Evolutionary conservation across 495 filamentous ascomycete species (phyloP).

Genomic region (Neurospora sp.): DNA sequence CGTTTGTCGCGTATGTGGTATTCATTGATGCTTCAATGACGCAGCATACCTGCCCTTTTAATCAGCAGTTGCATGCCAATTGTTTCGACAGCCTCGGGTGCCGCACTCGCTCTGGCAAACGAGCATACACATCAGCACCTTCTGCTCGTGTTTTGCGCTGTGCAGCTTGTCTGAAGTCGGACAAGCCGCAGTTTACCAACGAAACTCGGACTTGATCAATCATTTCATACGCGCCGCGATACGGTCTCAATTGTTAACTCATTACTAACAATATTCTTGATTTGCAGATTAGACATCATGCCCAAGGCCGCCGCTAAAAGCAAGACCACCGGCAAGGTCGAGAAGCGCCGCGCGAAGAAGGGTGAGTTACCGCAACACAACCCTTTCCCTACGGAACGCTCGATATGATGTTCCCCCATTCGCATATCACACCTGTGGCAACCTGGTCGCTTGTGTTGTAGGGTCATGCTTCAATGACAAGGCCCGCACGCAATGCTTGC

Average conservation of each 20-base stretch:
- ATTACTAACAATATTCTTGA: slow-evolving; percentile 11
- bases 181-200: not conserved
- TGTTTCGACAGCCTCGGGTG: not conserved
- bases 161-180: not conserved
- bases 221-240: not conserved
- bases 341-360: slow-evolving; percentile 39
- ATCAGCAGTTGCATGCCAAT: not conserved
- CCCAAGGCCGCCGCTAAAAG: slow-evolving; percentile 40
- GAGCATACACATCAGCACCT: not conserved
- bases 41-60: not conserved
- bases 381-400: not conserved
- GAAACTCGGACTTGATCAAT: not conserved
- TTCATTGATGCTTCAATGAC: not conserved
- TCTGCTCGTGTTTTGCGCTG: not conserved
- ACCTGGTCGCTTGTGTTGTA: slow-evolving; percentile 61
- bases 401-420: slow-evolving; percentile 3
- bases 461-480: slow-evolving; percentile 51
- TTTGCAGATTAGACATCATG: slow-evolving; percentile 25
- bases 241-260: not conserved
- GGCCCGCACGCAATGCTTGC: slow-evolving; percentile 48
- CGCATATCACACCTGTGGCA: not conserved
- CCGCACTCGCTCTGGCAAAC: not conserved
- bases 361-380: slow-evolving; percentile 23
- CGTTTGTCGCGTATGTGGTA: not conserved
- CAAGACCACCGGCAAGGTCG: slow-evolving; percentile 31